Evolutionary conservation across 164 flowering plant genomes (phyloP).

Genomic region (Warburgia ugandensis): DNA sequence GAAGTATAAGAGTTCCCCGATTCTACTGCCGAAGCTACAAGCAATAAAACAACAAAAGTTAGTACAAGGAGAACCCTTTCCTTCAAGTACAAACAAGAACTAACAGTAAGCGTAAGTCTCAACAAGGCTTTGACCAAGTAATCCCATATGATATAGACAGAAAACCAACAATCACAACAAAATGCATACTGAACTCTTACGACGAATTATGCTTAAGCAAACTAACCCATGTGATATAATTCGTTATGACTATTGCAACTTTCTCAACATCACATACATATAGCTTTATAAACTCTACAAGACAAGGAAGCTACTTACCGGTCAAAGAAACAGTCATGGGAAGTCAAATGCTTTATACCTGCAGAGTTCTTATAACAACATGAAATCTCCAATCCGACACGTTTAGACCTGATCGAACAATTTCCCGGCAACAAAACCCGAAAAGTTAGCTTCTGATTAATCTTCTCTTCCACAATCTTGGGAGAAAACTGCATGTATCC

Average conservation of each 20-base stretch:
- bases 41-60: neutral
- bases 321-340: neutral
- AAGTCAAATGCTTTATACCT: constrained; percentile 27
- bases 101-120: neutral
- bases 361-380: constrained; percentile 39
- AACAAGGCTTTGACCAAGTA: too few species aligned
- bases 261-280: too few species aligned
- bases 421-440: too few species aligned
- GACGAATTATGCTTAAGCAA: too few species aligned
- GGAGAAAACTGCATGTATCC: too few species aligned
- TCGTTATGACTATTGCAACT: too few species aligned
- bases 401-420: constrained; percentile 14
- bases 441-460: too few species aligned
- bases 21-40: constrained; percentile 45
- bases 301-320: neutral
- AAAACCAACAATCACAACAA: too few species aligned
- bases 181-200: too few species aligned
- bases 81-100: neutral
- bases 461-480: too few species aligned
- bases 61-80: neutral
- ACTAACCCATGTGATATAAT: too few species aligned
- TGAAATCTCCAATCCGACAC: constrained; percentile 27
- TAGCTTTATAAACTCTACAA: neutral
- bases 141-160: too few species aligned
- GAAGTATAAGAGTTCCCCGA: constrained; percentile 30